Base-by-base conservation (phyloP, 495 filamentous ascomycete species). In the Xylaria telfairii region DNA sequence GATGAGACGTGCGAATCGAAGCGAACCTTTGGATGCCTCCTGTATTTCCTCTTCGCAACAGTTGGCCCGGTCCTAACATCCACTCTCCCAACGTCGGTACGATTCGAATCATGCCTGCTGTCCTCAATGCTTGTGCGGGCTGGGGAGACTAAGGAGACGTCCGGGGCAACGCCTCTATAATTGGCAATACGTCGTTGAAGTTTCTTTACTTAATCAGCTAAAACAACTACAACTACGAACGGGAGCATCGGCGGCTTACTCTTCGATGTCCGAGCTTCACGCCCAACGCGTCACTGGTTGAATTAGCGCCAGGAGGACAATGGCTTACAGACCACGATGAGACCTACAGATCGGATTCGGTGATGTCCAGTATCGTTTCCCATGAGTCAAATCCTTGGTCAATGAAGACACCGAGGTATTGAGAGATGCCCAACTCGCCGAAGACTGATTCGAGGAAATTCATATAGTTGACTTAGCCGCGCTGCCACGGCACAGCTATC, bases 381-480 rank as follows among this genome's bases (percentile, higher is more conserved):
- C 92, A 94, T 46, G 88, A 89, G 78, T 94, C 92, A 75, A 94
- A 94, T 24, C 92, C 92, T 76, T 93, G 91, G 21, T 90, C 88
- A 32, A 92, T 76, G 72, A 94, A 91, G 70, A 78, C 77, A 65
- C 90, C 84, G 67, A 92, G 85, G 78, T 94, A 94, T 77, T 92
- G 89, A 78, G 84, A 83, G 76, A 94, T 87, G 72, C 91, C 92
- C 79, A 94, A 81, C 83, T 91, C 90, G 77, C 86, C 87, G 76
- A 94, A 86, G 49, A 89, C 85, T 8, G 79, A 78, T 70, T 79
- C 85, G 74, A 94, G 82, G 72, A 73, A 77, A 78, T 75, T 78
- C 76, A 78, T 78, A 77, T 78, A 78, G 75, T 47, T 77, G 66
- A 60, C 65, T 75, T 71, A 68, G 42, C 75, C 74, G 78, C 76